Evolutionary conservation across 1,284 basidiomycete genomes (phyloP).

Genomic region (Agaricales sp.): DNA sequence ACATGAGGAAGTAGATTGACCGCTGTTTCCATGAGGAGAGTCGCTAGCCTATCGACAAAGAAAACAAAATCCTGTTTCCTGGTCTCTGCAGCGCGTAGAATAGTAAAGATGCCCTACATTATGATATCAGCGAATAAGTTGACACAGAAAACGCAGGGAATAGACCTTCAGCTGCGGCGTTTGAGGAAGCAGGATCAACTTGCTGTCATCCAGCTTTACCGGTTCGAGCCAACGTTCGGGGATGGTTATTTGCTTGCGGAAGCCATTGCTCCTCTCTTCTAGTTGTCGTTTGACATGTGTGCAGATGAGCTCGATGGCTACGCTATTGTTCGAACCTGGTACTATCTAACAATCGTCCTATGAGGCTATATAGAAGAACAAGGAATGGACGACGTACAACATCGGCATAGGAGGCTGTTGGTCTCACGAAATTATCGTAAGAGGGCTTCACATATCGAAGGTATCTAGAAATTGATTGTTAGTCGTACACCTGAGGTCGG

Average conservation of each 20-base stretch:
- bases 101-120: constrained; percentile 77
- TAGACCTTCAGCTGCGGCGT: constrained; percentile 74
- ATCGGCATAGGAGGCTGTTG: constrained; percentile 80
- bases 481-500: not conserved
- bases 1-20: constrained; percentile 72
- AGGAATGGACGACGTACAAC: constrained; percentile 43
- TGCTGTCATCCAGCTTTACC: constrained; percentile 30
- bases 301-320: constrained; percentile 91
- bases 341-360: constrained; percentile 66
- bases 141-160: constrained; percentile 1
- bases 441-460: constrained; percentile 89
- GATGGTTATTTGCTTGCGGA: constrained; percentile 65
- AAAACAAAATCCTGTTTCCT: constrained; percentile 82
- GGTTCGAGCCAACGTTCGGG: constrained; percentile 24
- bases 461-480: constrained; percentile 40
- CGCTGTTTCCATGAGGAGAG: constrained; percentile 78
- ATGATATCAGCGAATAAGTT: constrained; percentile 5
- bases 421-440: constrained; percentile 92
- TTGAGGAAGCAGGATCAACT: constrained; percentile 63
- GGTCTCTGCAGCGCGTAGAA: constrained; percentile 65
- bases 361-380: not conserved
- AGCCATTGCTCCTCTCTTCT: constrained; percentile 62
- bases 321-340: constrained; percentile 76
- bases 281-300: constrained; percentile 86
- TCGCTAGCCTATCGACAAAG: constrained; percentile 79